Evolutionary conservation across 148 eudicot genomes (phyloP).

Genomic region (Camellia lanceoleosa): DNA sequence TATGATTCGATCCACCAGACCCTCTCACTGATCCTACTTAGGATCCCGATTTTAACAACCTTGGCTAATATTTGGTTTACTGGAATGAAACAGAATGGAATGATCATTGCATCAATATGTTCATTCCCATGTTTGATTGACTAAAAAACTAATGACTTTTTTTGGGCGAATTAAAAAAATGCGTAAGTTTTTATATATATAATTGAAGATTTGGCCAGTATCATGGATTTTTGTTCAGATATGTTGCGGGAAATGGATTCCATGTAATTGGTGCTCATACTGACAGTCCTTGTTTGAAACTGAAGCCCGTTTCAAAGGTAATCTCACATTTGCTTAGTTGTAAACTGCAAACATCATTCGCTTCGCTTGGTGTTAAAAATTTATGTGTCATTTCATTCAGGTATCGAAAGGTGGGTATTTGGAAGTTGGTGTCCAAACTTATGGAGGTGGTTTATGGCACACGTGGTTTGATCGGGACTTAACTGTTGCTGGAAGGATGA

Average conservation of each 20-base stretch:
- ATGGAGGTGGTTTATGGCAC: conserved; percentile 98
- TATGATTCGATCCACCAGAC: too few species aligned
- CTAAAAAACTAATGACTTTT: too few species aligned
- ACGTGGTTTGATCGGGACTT: conserved; percentile 99
- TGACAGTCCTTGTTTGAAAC: conserved; percentile 92
- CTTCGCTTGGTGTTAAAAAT: too few species aligned
- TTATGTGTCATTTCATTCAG: conserved; percentile 22
- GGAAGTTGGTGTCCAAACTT: conserved; percentile 89
- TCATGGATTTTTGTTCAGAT: conserved; percentile 39
- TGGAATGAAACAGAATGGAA: too few species aligned
- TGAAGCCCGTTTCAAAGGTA: conserved; percentile 96
- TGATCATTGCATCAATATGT: too few species aligned
- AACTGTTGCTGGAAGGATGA: conserved; percentile 84
- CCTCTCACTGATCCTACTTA: too few species aligned
- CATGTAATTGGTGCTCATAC: conserved; percentile 94
- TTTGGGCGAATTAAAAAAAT: too few species aligned
- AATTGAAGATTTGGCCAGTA: not conserved
- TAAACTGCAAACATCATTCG: too few species aligned
- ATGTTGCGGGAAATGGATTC: conserved; percentile 91
- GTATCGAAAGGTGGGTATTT: conserved; percentile 83
- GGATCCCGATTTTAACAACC: too few species aligned
- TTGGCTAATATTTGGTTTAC: too few species aligned
- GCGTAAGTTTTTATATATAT: not conserved
- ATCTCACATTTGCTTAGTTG: not conserved
- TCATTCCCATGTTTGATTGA: too few species aligned